phyloP scores from a whole-genome alignment of 129 eudicot genomes.

The Escallonia herrerae region DNA sequence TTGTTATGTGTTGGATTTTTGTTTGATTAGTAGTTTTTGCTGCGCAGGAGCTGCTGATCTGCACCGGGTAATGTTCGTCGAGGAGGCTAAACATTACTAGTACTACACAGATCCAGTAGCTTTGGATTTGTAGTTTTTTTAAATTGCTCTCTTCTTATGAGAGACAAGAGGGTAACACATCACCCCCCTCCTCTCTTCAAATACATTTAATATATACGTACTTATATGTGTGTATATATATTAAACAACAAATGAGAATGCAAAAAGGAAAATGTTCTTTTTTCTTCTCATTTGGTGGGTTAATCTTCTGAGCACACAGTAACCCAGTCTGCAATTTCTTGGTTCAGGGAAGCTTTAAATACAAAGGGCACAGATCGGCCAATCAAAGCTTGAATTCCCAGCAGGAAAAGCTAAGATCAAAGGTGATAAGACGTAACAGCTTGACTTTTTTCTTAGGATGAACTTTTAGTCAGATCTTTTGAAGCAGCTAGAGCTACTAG shows the following conservation, averaged over 20 bases:
- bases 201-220: too few relatives aligned
- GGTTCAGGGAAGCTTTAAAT: conserved; percentile 25
- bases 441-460: not conserved
- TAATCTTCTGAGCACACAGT: not conserved
- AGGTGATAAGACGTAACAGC: not conserved
- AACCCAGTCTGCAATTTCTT: conserved; percentile 22
- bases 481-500: too few relatives aligned
- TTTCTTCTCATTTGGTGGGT: not conserved
- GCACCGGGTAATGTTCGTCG: not conserved
- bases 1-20: not conserved
- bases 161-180: not conserved
- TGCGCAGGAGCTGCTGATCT: not conserved
- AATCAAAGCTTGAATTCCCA: conserved; percentile 1
- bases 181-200: too few relatives aligned
- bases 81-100: not conserved
- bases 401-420: not conserved
- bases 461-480: too few relatives aligned
- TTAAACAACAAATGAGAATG: not conserved
- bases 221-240: too few relatives aligned
- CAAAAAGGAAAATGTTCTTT: not conserved
- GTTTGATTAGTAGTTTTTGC: not conserved
- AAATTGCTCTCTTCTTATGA: not conserved
- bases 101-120: conserved; percentile 4
- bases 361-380: conserved; percentile 3
- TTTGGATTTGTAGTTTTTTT: not conserved